These are phyloP conservation scores for Ramaria sp. DNA, from an alignment of 768 basidiomycete genomes.

Conservation along the genomic window DNA sequence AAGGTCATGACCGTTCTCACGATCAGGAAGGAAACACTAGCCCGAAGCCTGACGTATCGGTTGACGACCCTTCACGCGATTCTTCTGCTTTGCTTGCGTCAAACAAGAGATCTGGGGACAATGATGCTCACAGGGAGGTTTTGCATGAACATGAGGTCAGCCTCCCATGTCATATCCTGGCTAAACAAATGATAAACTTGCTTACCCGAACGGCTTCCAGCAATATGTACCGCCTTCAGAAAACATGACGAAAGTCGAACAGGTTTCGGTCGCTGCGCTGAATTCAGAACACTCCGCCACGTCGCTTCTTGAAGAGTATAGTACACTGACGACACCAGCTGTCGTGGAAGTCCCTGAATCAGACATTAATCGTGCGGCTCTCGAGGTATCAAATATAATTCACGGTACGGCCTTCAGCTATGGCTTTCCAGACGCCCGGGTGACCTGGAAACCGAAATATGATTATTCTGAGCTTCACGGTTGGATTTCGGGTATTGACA, in stretches of 20 bases:
- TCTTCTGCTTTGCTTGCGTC: too few relatives aligned
- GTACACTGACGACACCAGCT: neutral
- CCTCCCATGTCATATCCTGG: too few relatives aligned
- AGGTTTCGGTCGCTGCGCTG: neutral
- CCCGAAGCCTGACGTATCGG: neutral
- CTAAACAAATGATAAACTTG: neutral
- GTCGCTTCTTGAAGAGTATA: neutral
- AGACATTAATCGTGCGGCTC: neutral
- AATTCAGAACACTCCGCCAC: neutral
- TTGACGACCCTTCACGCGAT: neutral
- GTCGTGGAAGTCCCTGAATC: neutral
- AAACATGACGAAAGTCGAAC: neutral
- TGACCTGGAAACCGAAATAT: conserved; percentile 8
- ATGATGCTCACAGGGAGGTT: too few relatives aligned
- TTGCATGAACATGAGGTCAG: too few relatives aligned
- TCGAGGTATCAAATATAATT: conserved; percentile 7
- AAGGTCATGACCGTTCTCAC: too few relatives aligned
- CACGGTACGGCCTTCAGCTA: conserved; percentile 7
- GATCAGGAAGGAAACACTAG: neutral
- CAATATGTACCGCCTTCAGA: neutral
- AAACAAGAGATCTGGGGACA: too few relatives aligned
- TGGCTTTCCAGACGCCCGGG: conserved; percentile 6
- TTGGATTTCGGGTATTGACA: neutral
- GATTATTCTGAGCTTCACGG: conserved; percentile 2
- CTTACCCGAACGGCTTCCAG: neutral